These are phyloP conservation scores for Candida multigemmis DNA, from an alignment of 805 yeast genomes.

Conservation along the genomic window DNA sequence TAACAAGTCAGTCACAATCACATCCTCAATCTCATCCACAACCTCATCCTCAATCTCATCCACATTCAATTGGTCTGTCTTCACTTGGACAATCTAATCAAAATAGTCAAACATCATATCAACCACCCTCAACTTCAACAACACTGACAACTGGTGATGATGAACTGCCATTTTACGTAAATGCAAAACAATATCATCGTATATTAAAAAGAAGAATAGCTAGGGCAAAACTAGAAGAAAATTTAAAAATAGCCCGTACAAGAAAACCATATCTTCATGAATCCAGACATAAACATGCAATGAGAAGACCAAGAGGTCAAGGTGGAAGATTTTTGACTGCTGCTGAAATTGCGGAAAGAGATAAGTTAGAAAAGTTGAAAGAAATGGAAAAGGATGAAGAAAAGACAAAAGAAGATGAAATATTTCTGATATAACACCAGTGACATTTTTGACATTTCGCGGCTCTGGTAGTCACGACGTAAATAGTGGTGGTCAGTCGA, in stretches of 20 bases:
- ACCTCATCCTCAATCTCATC: conserved; percentile 5
- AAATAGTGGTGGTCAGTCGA: too few relatives aligned
- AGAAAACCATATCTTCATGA: conserved; percentile 93
- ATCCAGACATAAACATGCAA: conserved; percentile 96
- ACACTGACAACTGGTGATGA: conserved; percentile 7
- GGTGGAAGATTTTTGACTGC: conserved; percentile 97
- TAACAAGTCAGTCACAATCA: neutral
- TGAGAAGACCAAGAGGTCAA: conserved; percentile 98
- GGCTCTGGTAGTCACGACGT: conserved; percentile 1
- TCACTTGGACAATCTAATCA: conserved; percentile 4
- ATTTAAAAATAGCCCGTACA: conserved; percentile 77
- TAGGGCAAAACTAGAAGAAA: conserved; percentile 86
- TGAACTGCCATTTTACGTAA: conserved; percentile 94
- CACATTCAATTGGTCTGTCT: conserved; percentile 3
- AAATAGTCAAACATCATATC: conserved; percentile 1
- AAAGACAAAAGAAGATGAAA: too few relatives aligned
- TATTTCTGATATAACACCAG: neutral
- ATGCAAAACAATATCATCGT: conserved; percentile 95
- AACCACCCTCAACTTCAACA: conserved; percentile 5
- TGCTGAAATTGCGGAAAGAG: conserved; percentile 48
- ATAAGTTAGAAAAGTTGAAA: conserved; percentile 27
- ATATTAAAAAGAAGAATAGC: conserved; percentile 90
- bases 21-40: neutral
- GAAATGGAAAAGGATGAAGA: conserved; percentile 18
- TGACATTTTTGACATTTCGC: neutral